Evolutionary conservation across 768 basidiomycete species (phyloP).

Genomic region (Tricholoma furcatifolium): DNA sequence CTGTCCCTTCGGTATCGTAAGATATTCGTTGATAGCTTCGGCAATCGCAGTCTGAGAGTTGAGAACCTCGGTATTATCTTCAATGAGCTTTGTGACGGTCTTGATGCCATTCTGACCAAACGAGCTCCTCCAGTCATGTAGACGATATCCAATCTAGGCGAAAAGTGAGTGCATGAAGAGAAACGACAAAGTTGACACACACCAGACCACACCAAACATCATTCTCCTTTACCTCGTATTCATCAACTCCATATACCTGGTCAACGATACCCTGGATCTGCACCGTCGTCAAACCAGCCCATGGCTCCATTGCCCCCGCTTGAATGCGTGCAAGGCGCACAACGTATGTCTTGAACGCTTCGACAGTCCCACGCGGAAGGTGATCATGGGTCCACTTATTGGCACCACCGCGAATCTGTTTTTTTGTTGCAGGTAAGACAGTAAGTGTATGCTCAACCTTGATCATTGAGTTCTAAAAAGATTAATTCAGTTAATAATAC

Average conservation of each 20-base stretch:
- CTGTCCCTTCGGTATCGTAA: not conserved
- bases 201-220: constrained; percentile 1
- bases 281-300: not conserved
- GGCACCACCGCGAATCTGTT: not conserved
- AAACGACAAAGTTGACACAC: not conserved
- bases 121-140: not conserved
- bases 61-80: not conserved
- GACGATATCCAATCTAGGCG: not conserved
- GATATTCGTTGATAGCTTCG: not conserved
- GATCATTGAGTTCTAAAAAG: not conserved
- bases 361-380: not conserved
- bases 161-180: not conserved
- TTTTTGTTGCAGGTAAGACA: not conserved
- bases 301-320: not conserved
- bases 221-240: not conserved
- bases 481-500: not conserved
- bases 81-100: not conserved
- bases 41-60: not conserved
- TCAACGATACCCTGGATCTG: not conserved
- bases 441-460: not conserved
- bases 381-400: not conserved
- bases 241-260: not conserved
- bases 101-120: not conserved
- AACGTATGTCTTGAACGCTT: not conserved
- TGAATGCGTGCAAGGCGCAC: not conserved